A percentile compares a stretch with the other conserved stretches of the same genome.
phyloP scores from a whole-genome alignment of 805 yeast species.

The Starmerella floris region DNA sequence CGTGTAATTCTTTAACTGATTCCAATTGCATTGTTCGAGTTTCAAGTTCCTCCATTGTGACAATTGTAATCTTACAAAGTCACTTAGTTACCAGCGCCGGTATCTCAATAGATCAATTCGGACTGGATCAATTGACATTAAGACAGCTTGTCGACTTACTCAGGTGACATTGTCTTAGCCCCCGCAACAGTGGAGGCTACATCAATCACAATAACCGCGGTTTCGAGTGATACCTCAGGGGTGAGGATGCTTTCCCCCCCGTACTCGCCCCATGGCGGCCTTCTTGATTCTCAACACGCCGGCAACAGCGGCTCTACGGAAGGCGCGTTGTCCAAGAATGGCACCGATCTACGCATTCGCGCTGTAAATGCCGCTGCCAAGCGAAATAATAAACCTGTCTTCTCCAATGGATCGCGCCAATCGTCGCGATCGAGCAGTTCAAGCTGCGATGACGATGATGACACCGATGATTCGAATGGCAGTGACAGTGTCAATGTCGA shows the following conservation, averaged over 20 bases:
- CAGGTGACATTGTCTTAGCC: too few relatives aligned
- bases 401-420: background rate
- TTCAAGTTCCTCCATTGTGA: too few relatives aligned
- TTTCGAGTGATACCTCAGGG: background rate
- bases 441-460: slow-evolving; percentile 3
- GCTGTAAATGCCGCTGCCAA: background rate
- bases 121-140: too few relatives aligned
- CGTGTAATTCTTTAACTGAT: slow-evolving; percentile 9
- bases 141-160: too few relatives aligned
- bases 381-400: too few relatives aligned
- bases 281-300: slow-evolving; percentile 1
- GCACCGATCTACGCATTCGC: background rate
- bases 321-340: background rate
- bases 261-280: slow-evolving; percentile 24
- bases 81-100: too few relatives aligned
- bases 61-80: too few relatives aligned
- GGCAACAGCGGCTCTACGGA: background rate
- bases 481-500: background rate
- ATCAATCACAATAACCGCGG: background rate
- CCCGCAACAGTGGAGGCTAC: too few relatives aligned
- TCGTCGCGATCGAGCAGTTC: background rate
- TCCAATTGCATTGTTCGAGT: slow-evolving; percentile 1
- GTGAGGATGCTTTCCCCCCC: slow-evolving; percentile 27
- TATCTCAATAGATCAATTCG: too few relatives aligned
- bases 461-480: slow-evolving; percentile 7